Base-by-base conservation (phyloP, 2,329 filamentous ascomycete species). In the Xylaria sp. region DNA sequence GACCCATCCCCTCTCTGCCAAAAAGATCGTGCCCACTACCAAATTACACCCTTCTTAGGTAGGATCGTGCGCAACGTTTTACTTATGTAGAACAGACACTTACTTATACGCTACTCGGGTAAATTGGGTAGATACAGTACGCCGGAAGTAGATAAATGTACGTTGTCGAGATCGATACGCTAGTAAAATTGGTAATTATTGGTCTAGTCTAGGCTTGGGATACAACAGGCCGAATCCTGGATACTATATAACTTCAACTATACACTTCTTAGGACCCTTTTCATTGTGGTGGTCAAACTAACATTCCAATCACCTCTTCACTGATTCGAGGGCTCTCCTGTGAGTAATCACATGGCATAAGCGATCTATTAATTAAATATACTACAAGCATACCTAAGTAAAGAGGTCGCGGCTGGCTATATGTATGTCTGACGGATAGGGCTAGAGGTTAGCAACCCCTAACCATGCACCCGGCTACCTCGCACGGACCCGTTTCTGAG, bases 401-500 rank as follows among this genome's bases (percentile, higher is more conserved):
- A 23, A 23, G 28, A 28, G 28, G 28, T 28, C 28, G 28, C 28
- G 28, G 28, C 28, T 28, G 28, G 28, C 28, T 28, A 28, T 28
- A 28, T 28, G 28, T n/a, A n/a, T 3, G 9, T 10, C 26, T 38
- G 13, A 56, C 53, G 33, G 33, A 56, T 56, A 56, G 20, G 53
- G 36, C 54, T 58, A 26, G 54, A 58, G 54, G 54, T 42, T 58
- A 20, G 23, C 36, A 42, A 40, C 54, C 36, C 54, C 54, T 58
- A 38, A 38, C 36, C 26, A 44, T 44, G 40, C 23, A 6, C 26
- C 20, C 28, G 49, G 54, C 36, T 36, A 28, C 13, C 46, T 65
- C 57, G 33, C 57, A 54, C 44, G n/a, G 40, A 13, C 57, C 61
- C 61, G 51, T 49, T 57, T 58, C 61, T 40, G 54, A 48, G 61